Percentiles rank a stretch among this genome's conserved stretches.
These are phyloP conservation scores for Kwoniella sp. DNA, from an alignment of 768 basidiomycete genomes.

Conservation along the genomic window DNA sequence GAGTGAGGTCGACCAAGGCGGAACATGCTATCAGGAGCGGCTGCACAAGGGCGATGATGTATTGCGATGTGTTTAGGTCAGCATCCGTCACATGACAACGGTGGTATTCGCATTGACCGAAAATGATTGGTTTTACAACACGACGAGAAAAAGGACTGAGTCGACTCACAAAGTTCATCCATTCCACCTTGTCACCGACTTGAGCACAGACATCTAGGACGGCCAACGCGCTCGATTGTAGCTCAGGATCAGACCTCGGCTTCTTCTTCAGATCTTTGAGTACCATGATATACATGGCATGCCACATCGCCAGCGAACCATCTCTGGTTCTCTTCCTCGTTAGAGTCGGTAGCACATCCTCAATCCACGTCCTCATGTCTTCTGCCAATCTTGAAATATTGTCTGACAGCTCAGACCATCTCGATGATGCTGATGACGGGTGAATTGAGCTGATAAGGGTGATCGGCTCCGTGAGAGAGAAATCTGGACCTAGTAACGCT, in stretches of 20 bases:
- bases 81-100: too few relatives aligned
- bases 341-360: constrained; percentile 1
- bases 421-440: neutral
- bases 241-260: neutral
- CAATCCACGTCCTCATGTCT: constrained; percentile 10
- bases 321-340: constrained; percentile 9
- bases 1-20: neutral
- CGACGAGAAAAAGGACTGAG: too few relatives aligned
- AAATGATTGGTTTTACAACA: too few relatives aligned
- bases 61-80: too few relatives aligned
- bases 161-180: constrained; percentile 28
- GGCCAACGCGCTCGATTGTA: constrained; percentile 16
- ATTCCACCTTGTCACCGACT: constrained; percentile 25
- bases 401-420: neutral
- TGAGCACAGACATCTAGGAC: constrained; percentile 19
- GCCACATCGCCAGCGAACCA: constrained; percentile 27
- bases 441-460: neutral
- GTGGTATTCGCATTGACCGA: too few relatives aligned
- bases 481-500: constrained; percentile 11
- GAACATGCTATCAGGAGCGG: constrained; percentile 20
- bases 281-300: constrained; percentile 16
- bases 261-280: constrained; percentile 12
- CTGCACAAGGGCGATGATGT: too few relatives aligned
- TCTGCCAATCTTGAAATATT: constrained; percentile 1
- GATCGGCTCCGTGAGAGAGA: constrained; percentile 1